Conservation (phyloP, 495 filamentous ascomycete genomes). For the Podospora didyma region DNA sequence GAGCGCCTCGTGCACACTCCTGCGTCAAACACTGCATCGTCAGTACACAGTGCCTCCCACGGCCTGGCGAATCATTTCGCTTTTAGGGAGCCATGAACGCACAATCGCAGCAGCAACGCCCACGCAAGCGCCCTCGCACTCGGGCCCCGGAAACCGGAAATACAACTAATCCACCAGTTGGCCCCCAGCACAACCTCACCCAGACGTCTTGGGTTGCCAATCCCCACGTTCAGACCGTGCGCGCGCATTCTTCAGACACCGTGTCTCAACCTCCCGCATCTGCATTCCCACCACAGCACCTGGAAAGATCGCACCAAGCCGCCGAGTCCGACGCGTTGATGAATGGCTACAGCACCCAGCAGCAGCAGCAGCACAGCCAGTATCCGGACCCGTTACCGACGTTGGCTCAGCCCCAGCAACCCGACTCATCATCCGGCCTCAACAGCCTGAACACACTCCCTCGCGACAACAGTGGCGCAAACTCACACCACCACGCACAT, state of each 20-base stretch:
- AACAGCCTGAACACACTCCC: slow-evolving; percentile 14
- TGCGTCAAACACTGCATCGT: background rate
- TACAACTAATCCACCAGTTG: slow-evolving; percentile 17
- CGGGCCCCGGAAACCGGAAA: slow-evolving; percentile 26
- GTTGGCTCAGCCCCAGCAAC: slow-evolving; percentile 20
- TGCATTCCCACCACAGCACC: slow-evolving; percentile 30
- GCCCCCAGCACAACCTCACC: slow-evolving; percentile 7
- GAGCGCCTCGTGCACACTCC: background rate
- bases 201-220: slow-evolving; percentile 6
- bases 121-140: slow-evolving; percentile 26
- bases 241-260: slow-evolving; percentile 25
- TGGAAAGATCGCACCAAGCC: slow-evolving; percentile 29
- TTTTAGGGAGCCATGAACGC: background rate
- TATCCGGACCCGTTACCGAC: slow-evolving; percentile 27
- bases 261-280: slow-evolving; percentile 24
- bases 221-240: slow-evolving; percentile 27
- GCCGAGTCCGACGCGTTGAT: slow-evolving; percentile 27
- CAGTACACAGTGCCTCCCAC: background rate
- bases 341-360: slow-evolving; percentile 26
- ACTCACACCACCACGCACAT: slow-evolving; percentile 9
- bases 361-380: slow-evolving; percentile 25
- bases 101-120: slow-evolving; percentile 24
- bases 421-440: slow-evolving; percentile 22
- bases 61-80: background rate
- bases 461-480: slow-evolving; percentile 7